Evolutionary conservation across 1,284 basidiomycete species (phyloP), one percentile per base, ranked within the genome.

Genomic region (Leccinum variabile): DNA sequence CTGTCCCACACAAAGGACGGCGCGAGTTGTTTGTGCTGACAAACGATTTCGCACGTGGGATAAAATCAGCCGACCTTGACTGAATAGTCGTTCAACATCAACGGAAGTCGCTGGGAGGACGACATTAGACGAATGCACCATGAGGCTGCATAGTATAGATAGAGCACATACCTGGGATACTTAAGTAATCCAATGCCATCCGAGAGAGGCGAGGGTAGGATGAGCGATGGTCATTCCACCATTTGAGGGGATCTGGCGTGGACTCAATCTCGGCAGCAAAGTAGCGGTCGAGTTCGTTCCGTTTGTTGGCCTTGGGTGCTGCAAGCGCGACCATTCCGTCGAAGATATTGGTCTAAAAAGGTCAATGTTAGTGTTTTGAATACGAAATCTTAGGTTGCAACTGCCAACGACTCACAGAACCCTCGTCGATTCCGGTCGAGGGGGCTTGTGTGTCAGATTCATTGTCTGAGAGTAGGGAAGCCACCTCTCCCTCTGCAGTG

Each of bases 111-210:
- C 33, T 54, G 32, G 53, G n/a, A 35, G 25, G 53, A 54, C n/a
- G 3, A 22, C 22, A 50, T 50, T 25, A 50, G 6, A 22, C 6
- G 22, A 35, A 54, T n/a, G 49, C n/a, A 50, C 49, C 49, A 53
- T 18, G 50, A 30, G 28, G 13, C 50, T n/a, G 11, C 50, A 53
- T 54, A 54, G 18, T 44, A 18, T 50, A 22, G 53, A 35, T 54
- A 54, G 53, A 10, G 10, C 28, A 53, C 32, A 35, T 54, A 35
- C 32, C 53, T 11, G 53, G 53, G 18, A 54, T 54, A 54, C 53
- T 54, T 54, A 54, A 35, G 33, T 54, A 54, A 35, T 54, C 53
- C 30, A 33, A 54, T 5, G 32, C 53, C 53, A 54, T 54, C n/a
- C 11, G 10, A 54, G 53, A 54, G n/a, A 54, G 53, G 53, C 18